These are phyloP conservation scores for Panus rudis DNA, from an alignment of 768 basidiomycete species.

Conservation along the genomic window DNA sequence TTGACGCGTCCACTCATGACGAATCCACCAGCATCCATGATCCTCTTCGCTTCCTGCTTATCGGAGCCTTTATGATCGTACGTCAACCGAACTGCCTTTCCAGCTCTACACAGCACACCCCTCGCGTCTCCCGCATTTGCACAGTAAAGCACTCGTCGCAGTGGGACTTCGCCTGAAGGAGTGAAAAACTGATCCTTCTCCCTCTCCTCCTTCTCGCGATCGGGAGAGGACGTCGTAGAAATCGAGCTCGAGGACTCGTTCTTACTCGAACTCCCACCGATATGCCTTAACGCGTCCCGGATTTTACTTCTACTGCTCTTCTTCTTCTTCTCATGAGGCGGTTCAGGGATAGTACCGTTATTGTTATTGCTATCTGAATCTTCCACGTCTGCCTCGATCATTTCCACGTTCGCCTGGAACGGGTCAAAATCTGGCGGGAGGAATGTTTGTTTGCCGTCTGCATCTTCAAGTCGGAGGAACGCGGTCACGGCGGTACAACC, in stretches of 20 bases:
- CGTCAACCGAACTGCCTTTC: slow-evolving; percentile 86
- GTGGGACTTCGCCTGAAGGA: slow-evolving; percentile 20
- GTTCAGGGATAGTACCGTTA: slow-evolving; percentile 27
- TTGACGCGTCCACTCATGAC: slow-evolving; percentile 99
- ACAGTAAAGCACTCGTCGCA: slow-evolving; percentile 80
- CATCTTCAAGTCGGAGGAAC: slow-evolving; percentile 88
- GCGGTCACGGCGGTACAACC: slow-evolving; percentile 97
- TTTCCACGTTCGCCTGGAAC: slow-evolving; percentile 5
- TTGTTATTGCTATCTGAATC: slow-evolving; percentile 42
- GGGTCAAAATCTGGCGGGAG: slow-evolving; percentile 25
- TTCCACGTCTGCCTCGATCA: slow-evolving; percentile 25
- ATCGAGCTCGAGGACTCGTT: not conserved
- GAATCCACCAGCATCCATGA: slow-evolving; percentile 96
- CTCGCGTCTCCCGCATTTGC: slow-evolving; percentile 97
- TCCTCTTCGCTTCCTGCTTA: slow-evolving; percentile 94
- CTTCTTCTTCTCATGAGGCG: slow-evolving; percentile 35
- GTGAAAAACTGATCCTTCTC: slow-evolving; percentile 12
- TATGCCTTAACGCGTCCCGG: slow-evolving; percentile 47
- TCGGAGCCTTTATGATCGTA: slow-evolving; percentile 99
- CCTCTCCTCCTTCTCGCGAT: slow-evolving; percentile 3
- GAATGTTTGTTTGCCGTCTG: slow-evolving; percentile 66
- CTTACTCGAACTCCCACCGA: slow-evolving; percentile 17
- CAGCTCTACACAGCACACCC: slow-evolving; percentile 85
- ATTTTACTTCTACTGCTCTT: slow-evolving; percentile 38
- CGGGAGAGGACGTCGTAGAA: slow-evolving; percentile 13